A percentile compares a stretch with the other conserved stretches of the same genome.
Conservation (phyloP, 495 filamentous ascomycete genomes). For the Darksidea phi region DNA sequence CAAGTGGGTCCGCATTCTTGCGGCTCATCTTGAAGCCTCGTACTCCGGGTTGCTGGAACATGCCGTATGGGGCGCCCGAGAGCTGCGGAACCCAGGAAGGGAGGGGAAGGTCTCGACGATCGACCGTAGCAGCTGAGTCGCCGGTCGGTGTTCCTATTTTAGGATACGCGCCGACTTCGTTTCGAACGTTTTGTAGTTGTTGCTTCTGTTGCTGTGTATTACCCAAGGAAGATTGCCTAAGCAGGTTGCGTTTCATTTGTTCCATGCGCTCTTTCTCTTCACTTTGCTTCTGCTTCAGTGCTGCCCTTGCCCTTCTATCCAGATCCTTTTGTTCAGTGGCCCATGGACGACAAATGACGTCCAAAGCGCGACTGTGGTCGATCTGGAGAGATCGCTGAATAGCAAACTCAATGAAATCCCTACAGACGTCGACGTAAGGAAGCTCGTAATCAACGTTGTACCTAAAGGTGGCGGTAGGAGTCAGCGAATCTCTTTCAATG, state of each 20-base stretch:
- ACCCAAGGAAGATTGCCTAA: no score
- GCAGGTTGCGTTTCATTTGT: neutral
- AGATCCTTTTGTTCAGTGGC: constrained; percentile 19
- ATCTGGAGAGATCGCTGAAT: constrained; percentile 28
- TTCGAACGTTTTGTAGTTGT: no score
- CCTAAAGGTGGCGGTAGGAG: no score
- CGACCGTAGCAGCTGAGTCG: neutral
- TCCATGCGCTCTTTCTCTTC: neutral
- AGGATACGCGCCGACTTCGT: no score
- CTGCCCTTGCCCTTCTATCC: neutral
- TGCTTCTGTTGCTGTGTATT: no score
- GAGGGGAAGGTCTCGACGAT: constrained; percentile 3
- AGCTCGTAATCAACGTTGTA: constrained; percentile 41
- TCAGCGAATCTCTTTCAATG: no score
- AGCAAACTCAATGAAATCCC: constrained; percentile 36
- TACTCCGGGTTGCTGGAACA: constrained; percentile 13
- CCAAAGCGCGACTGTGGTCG: constrained; percentile 27
- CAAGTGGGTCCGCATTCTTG: constrained; percentile 46
- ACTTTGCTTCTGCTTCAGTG: neutral
- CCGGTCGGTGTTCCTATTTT: neutral
- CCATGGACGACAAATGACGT: constrained; percentile 37
- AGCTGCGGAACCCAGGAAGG: constrained; percentile 33
- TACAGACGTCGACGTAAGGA: constrained; percentile 41
- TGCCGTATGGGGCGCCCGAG: constrained; percentile 14
- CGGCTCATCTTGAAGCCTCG: constrained; percentile 30